Evolutionary conservation across 371 early-diverging fungal genomes (phyloP).

Genomic region (Apophysomyces trapeziformis): DNA sequence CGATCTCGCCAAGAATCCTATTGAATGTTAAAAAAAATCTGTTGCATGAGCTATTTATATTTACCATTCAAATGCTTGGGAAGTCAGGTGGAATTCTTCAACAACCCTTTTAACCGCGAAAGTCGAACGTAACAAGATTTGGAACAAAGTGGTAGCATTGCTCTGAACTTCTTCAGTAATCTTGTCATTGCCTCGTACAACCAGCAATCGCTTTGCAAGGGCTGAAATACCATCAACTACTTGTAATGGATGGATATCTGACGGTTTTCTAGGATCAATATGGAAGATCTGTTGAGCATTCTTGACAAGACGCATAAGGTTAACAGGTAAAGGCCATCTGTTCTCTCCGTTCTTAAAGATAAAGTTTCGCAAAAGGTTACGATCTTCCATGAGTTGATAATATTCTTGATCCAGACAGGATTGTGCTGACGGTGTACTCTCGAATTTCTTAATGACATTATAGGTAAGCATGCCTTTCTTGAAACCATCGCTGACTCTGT

Average conservation of each 20-base stretch:
- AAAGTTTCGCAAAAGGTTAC: constrained; percentile 70
- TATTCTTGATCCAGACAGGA: constrained; percentile 83
- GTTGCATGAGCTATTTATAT: not conserved
- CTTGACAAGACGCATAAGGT: constrained; percentile 87
- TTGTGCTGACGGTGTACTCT: constrained; percentile 74
- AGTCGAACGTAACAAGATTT: constrained; percentile 83
- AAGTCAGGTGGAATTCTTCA: constrained; percentile 87
- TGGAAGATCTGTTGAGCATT: constrained; percentile 93
- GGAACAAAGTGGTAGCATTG: constrained; percentile 93
- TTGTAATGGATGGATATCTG: constrained; percentile 87
- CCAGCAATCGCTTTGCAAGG: constrained; percentile 75
- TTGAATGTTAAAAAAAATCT: not conserved
- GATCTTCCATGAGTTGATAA: constrained; percentile 75
- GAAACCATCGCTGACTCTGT: constrained; percentile 78
- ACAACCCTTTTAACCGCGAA: constrained; percentile 87
- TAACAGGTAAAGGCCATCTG: constrained; percentile 91
- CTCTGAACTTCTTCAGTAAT: constrained; percentile 86
- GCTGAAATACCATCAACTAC: constrained; percentile 75
- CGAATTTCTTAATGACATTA: constrained; percentile 66
- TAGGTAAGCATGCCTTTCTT: constrained; percentile 69
- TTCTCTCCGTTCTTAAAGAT: constrained; percentile 82
- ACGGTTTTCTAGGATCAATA: constrained; percentile 78
- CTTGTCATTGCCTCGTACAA: constrained; percentile 89
- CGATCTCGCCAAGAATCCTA: constrained; percentile 89
- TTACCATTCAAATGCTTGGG: constrained; percentile 92